These are phyloP conservation scores for Sporisorium sorghi DNA, from an alignment of 1,284 basidiomycete genomes.

Conservation along the genomic window DNA sequence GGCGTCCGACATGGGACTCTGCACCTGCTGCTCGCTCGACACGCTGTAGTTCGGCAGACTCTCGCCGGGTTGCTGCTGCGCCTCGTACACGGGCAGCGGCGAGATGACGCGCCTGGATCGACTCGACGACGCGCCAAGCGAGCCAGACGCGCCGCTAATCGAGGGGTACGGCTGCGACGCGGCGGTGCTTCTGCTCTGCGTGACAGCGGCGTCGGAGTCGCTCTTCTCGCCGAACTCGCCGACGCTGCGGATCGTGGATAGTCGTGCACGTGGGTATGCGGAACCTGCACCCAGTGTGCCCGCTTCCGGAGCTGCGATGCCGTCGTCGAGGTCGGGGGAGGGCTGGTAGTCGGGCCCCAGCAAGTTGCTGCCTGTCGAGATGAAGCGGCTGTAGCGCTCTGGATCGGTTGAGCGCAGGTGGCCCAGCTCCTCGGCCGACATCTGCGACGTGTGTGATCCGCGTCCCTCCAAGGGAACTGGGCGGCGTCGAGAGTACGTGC, in stretches of 20 bases:
- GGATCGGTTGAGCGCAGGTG: conserved; percentile 38
- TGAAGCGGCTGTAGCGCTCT: conserved; percentile 53
- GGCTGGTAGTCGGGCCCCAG: conserved; percentile 48
- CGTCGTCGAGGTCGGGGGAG: conserved; percentile 17
- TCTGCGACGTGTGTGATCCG: conserved; percentile 17
- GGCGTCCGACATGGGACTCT: too few relatives aligned
- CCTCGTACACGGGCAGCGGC: conserved; percentile 33
- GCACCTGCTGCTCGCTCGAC: too few relatives aligned
- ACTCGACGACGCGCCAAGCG: conserved; percentile 14
- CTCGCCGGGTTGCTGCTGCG: conserved; percentile 23
- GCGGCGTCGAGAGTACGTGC: conserved; percentile 32
- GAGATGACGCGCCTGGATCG: conserved; percentile 16
- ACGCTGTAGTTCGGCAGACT: conserved; percentile 28
- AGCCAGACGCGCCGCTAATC: conserved; percentile 9
- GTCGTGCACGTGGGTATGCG: conserved; percentile 19
- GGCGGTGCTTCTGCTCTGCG: conserved; percentile 6
- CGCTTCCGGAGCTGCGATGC: not conserved
- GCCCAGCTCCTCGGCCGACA: conserved; percentile 31
- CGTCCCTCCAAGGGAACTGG: not conserved
- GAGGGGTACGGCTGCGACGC: conserved; percentile 7
- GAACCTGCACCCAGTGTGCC: conserved; percentile 9
- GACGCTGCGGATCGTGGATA: conserved; percentile 56
- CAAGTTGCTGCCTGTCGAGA: conserved; percentile 48
- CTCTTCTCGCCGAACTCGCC: conserved; percentile 56
- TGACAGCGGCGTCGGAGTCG: conserved; percentile 10